Base-by-base conservation (phyloP, 345 rosid species). In the Rhizophora apiculata region DNA sequence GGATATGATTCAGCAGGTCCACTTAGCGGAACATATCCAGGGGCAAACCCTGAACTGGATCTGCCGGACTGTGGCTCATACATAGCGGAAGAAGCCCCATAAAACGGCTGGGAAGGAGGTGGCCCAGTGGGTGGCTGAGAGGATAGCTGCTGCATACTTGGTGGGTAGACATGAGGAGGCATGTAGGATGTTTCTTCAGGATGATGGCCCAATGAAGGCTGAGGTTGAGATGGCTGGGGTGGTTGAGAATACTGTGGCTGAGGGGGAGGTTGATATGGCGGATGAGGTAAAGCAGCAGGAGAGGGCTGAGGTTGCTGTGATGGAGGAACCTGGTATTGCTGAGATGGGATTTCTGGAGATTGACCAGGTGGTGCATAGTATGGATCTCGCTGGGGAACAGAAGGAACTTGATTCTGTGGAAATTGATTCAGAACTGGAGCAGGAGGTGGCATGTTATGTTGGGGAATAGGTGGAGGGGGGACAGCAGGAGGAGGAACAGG, bases 331-430 rank as follows among this genome's bases (percentile, higher is more conserved):
- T 82, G 92, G 78, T 83, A 91, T 68, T 86, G 96, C 46, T 82
- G 92, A 72, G 81, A 83, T 51, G 89, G 75, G 22, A 76, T 78
- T 68, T 87, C 92, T 68, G 82, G 90, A 68, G 85, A 60, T 75
- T 90, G 98, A 65, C 78, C 78, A 24, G 87, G 86, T 0, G 87
- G 85, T 37, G 82, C 74, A 74, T 78, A 85, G 79, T 87, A 93
- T 60, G 88, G 79, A 31, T 93, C 98, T 48, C 75, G 90, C 57
- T 84, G 97, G 64, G 94, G 85, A 34, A 81, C 69, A 49, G 85
- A 58, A 66, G 86, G 78, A 69, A 71, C 75, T 68, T 83, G 88
- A 72, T 61, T 63, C 31, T 73, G 85, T 10, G 87, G 76, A 26
- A 90, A 93, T 76, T 91, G 94, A 72, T 62, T 86, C 24, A 87